A percentile compares a stretch with the other conserved stretches of the same genome.
Evolutionary conservation across 2,329 filamentous ascomycete genomes (phyloP).

Genomic region (Clonostachys byssicola): DNA sequence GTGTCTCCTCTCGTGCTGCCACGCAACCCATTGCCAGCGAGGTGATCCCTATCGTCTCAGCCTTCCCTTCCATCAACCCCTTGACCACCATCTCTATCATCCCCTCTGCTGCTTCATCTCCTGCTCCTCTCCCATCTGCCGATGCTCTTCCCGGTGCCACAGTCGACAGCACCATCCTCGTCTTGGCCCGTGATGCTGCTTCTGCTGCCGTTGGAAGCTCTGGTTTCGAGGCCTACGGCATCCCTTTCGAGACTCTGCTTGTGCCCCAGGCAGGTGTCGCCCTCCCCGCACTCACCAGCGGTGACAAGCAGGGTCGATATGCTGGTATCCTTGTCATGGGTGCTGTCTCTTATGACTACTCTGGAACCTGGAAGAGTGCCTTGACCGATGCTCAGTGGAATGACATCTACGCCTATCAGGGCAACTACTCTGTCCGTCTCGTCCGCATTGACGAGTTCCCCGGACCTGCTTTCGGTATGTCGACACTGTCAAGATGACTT

Average conservation of each 20-base stretch:
- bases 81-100: too few species aligned
- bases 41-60: too few species aligned
- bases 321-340: slow-evolving; percentile 52
- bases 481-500: slow-evolving; percentile 13
- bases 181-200: slow-evolving; percentile 47
- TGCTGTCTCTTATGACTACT: slow-evolving; percentile 51
- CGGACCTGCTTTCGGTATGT: slow-evolving; percentile 40
- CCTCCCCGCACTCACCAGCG: slow-evolving; percentile 47
- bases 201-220: slow-evolving; percentile 42
- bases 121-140: not conserved
- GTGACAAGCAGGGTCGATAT: slow-evolving; percentile 46
- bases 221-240: slow-evolving; percentile 57
- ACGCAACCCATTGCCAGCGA: too few species aligned
- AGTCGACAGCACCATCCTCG: slow-evolving; percentile 43
- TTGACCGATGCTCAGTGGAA: slow-evolving; percentile 53
- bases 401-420: slow-evolving; percentile 52
- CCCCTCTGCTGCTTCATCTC: too few species aligned
- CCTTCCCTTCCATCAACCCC: too few species aligned
- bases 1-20: too few species aligned
- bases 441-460: slow-evolving; percentile 56
- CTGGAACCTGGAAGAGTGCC: slow-evolving; percentile 41
- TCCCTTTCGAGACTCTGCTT: slow-evolving; percentile 49
- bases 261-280: slow-evolving; percentile 47
- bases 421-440: slow-evolving; percentile 53
- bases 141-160: slow-evolving; percentile 6